Evolutionary conservation across 164 flowering plant species (phyloP).

Genomic region (Pachysandra terminalis): DNA sequence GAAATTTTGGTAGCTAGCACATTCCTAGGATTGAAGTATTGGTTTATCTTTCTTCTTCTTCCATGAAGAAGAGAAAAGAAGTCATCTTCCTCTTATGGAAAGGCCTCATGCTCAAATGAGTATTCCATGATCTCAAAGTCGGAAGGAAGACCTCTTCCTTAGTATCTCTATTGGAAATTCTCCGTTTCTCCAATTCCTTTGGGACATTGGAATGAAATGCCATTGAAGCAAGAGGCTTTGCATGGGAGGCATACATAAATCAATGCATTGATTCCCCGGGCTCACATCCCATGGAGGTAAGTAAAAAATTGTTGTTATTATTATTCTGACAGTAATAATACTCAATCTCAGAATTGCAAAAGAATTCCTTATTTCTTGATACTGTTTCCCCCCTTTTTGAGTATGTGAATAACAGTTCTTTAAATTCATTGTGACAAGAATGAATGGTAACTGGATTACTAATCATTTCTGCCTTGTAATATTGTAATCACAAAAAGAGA

Average conservation of each 20-base stretch:
- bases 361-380: too few relatives aligned
- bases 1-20: background rate
- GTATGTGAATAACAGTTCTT: background rate
- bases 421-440: background rate
- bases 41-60: too few relatives aligned
- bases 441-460: background rate
- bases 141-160: background rate
- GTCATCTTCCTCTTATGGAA: constrained; percentile 19
- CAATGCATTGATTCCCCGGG: constrained; percentile 5
- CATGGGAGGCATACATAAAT: constrained; percentile 13
- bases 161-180: background rate
- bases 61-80: constrained; percentile 8
- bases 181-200: background rate
- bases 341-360: too few relatives aligned
- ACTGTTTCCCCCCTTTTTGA: background rate
- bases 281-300: constrained; percentile 1
- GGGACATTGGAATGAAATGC: constrained; percentile 20
- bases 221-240: constrained; percentile 43
- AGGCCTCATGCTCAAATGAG: constrained; percentile 51
- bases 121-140: constrained; percentile 25
- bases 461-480: background rate
- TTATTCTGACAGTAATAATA: background rate
- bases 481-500: background rate
- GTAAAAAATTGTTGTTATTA: background rate
- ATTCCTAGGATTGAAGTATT: too few relatives aligned